Base-by-base conservation (phyloP, 2,329 filamentous ascomycete genomes). In the Zymoseptoria tritici region DNA sequence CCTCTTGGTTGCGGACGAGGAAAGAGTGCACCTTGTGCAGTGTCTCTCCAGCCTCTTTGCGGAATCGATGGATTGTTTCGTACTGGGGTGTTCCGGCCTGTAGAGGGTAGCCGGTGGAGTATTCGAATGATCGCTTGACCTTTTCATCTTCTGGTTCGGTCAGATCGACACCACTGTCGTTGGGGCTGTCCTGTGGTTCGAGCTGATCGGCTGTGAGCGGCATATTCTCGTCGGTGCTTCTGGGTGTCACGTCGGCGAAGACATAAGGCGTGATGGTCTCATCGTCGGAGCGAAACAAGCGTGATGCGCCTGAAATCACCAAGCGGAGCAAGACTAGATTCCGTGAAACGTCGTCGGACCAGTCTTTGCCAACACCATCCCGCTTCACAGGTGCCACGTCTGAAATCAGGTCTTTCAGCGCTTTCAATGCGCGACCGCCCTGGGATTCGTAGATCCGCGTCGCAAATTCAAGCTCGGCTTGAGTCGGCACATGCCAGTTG, bases 311-410 rank as follows among this genome's bases (percentile, higher is more conserved):
- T 2, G 93, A 95, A 24, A 96, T 85, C 52, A 96, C 85, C n/a
- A 99, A 81, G 29, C 93, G 83, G 13, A 99, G 80, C 56, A 97
- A 86, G 11, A 93, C 90, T 59, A 99, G 81, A 66, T 96, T 91
- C 58, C 94, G 82, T 1, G 91, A 93, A 26, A 97, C 88, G 73
- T 99, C 95, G 72, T 99, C 94, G 0, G 93, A 97, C 94, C 94
- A 99, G 69, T 97, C 93, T 75, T 97, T 99, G 67, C 96, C 95
- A 73, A 93, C 96, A 46, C 94, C 94, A 66, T 92, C 93, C 59
- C 93, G 85, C 74, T 91, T 95, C 57, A 97, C 87, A 2, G 86
- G 87, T 1, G 91, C 88, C 42, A 88, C 83, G 52, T 90, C 86
- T 62, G 89, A 87, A 70, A 91, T 95, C n/a, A 99, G 81, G 7